Base-by-base conservation (phyloP, 352 stramenopile species). In the Pythium coloratum region DNA sequence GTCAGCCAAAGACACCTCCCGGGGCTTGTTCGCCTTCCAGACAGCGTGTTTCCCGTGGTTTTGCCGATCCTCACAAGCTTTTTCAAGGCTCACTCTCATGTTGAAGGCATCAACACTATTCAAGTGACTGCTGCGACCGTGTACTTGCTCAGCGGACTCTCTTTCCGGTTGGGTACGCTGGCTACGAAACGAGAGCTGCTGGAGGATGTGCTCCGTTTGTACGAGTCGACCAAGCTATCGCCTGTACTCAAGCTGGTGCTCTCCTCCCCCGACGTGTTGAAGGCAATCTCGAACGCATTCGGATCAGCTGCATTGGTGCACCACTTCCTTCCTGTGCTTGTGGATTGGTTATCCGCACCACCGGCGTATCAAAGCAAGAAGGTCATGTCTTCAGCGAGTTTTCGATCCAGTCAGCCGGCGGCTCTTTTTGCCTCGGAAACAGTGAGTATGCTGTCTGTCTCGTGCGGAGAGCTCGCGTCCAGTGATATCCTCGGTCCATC, bases 331-430 rank as follows among this genome's bases (percentile, higher is more conserved):
- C 86, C 84, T 6, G 72, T 90, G 3, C 50, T 95, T 1, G 36
- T 90, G 2, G 86, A 93, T 47, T 95, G 86, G 86, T 58, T 91
- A 3, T 71, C 79, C 3, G 69, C 79, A 49, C 69, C 66, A 13
- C 59, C 65, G 4, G 55, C 36, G 5, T 68, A 70, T 53, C 61
- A 24, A 49, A 55, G 38, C 42, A 62, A 62, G 42, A 44, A 57
- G 32, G 33, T 53, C 16, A 0, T 2, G 3, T 55, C 49, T 34
- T 9, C 28, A 18, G 30, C 1, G 47, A 60, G 7, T 32, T 60
- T 24, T 55, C 62, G 28, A n/a, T 32, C 42, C 2, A 70, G 62
- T 40, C 47, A 60, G 55, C 56, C 54, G 10, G 20, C 54, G 12
- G 57, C 57, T 14, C 70, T 86, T 13, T 93, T 92, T 61, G 72